Percentiles rank a stretch among this genome's conserved stretches.
These are phyloP conservation scores for Chlamydomonas sp. DNA, from an alignment of 139 green algal species.

Conservation along the genomic window DNA sequence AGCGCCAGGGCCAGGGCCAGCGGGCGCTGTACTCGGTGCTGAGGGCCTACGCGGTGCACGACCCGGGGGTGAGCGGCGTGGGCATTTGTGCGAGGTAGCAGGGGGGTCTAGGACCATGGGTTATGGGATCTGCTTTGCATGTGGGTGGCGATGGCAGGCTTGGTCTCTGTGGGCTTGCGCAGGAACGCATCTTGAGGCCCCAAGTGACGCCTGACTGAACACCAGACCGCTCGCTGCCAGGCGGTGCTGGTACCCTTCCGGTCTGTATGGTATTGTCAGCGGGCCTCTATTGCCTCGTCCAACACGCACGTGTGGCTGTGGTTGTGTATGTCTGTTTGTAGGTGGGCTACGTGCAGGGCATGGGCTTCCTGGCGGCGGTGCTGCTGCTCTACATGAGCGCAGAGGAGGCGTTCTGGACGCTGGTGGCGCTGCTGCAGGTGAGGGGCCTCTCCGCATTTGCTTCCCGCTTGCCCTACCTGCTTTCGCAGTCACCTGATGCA, in stretches of 20 bases:
- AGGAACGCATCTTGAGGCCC: too few species aligned
- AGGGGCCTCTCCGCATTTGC: background rate
- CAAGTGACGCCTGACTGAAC: too few species aligned
- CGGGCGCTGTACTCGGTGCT: conserved; percentile 87
- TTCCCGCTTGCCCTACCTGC: background rate
- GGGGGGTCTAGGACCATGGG: too few species aligned
- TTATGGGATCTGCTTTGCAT: too few species aligned
- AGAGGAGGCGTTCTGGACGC: conserved; percentile 92
- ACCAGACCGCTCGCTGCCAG: too few species aligned
- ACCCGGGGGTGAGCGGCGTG: conserved; percentile 50
- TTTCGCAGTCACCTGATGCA: background rate
- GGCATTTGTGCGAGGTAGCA: too few species aligned
- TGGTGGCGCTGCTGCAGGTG: conserved; percentile 85
- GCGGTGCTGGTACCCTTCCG: too few species aligned
- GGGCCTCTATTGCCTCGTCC: too few species aligned
- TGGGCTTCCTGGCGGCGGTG: conserved; percentile 89
- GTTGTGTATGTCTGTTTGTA: conserved; percentile 16
- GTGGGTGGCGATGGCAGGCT: too few species aligned
- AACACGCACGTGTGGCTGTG: too few species aligned
- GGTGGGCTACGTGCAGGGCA: conserved; percentile 93
- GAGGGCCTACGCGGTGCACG: conserved; percentile 67
- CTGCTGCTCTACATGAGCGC: conserved; percentile 92
- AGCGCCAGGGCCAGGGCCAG: conserved; percentile 81
- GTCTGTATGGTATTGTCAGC: too few species aligned
- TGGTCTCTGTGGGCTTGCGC: too few species aligned